Percentiles rank a stretch among this genome's conserved stretches.
Conservation (phyloP, 2,329 filamentous ascomycete genomes). For the Lachnellula subtilissima region DNA sequence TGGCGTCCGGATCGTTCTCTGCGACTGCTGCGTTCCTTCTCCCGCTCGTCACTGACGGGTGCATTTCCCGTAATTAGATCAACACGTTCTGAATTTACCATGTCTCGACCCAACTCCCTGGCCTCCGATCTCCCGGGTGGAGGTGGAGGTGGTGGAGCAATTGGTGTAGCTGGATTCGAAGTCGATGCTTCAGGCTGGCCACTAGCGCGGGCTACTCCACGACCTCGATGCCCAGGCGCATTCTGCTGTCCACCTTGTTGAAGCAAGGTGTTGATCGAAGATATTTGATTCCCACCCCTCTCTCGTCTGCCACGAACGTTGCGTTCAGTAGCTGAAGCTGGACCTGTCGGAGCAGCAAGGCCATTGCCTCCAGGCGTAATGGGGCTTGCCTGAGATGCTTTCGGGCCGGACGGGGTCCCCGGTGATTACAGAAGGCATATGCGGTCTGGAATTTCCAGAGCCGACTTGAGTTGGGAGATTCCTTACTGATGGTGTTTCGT, state of each 20-base stretch:
- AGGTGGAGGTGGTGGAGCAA: conserved; percentile 50
- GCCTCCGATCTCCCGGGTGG: conserved; percentile 24
- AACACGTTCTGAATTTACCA: conserved; percentile 25
- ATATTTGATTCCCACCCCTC: conserved; percentile 39
- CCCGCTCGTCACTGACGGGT: conserved; percentile 15
- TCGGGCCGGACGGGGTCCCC: conserved; percentile 29
- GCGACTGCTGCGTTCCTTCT: conserved; percentile 27
- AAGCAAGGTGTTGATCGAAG: conserved; percentile 55
- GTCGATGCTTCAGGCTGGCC: conserved; percentile 49
- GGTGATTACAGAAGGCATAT: conserved; percentile 26
- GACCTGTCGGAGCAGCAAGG: conserved; percentile 30
- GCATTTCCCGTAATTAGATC: conserved; percentile 27
- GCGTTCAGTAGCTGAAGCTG: conserved; percentile 31
- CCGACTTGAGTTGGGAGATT: conserved; percentile 29
- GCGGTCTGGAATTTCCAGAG: conserved; percentile 32
- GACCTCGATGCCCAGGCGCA: conserved; percentile 30
- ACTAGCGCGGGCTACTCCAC: conserved; percentile 33
- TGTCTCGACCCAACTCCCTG: conserved; percentile 21
- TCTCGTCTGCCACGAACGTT: conserved; percentile 34
- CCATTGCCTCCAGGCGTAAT: conserved; percentile 22
- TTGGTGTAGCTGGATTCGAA: conserved; percentile 46
- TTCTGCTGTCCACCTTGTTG: conserved; percentile 45
- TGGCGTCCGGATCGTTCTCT: conserved; percentile 30
- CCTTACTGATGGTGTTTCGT: conserved; percentile 23
- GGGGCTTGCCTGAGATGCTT: conserved; percentile 26